Evolutionary conservation across 2,329 filamentous ascomycete species (phyloP), one percentile per base, ranked within the genome.

Genomic region (Fusarium nanum): DNA sequence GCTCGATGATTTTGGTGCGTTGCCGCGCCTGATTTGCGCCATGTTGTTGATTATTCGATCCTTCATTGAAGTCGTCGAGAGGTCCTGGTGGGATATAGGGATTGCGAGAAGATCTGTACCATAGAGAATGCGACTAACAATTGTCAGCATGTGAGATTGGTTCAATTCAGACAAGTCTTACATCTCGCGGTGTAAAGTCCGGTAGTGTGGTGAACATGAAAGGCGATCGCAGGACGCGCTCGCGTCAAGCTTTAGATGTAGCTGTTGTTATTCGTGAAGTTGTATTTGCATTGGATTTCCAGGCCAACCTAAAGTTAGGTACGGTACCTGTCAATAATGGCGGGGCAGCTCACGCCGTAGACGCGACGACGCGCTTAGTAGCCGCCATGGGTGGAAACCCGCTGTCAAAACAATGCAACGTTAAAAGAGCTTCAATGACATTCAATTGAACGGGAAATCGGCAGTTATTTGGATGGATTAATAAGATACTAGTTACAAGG

Each of bases 161-260:
- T 41, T 18, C 8, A 5, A 49, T 37, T 46, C 53, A 44, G 18
- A 52, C 1, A 57, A 32, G 52, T 78, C 86, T 78, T 84, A 93
- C 91, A 76, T 93, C 90, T 81, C 89, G 89, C 53, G 91, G 91
- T 20, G 88, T 87, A 63, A 93, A 85, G 66, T 89, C 88, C 48
- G 90, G 90, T 18, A 93, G 85, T 50, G 89, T 83, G 47, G 86
- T 86, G 72, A 91, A 86, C 86, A 91, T 91, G 60, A 56, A 49
- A 68, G 79, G 22, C 70, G 34, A 44, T 47, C 70, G 41, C 40
- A 58, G 56, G 42, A 60, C 68, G 59, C 49, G 64, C 49, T 69
- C 59, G 59, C 55, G 70, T 71, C 66, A 61, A 32, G 50, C 45
- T 67, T 57, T 60, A 49, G 50, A 47, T 67, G 58, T 42, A 57